These are phyloP conservation scores for Suillus subluteus DNA, from an alignment of 768 basidiomycete genomes.

Conservation along the genomic window DNA sequence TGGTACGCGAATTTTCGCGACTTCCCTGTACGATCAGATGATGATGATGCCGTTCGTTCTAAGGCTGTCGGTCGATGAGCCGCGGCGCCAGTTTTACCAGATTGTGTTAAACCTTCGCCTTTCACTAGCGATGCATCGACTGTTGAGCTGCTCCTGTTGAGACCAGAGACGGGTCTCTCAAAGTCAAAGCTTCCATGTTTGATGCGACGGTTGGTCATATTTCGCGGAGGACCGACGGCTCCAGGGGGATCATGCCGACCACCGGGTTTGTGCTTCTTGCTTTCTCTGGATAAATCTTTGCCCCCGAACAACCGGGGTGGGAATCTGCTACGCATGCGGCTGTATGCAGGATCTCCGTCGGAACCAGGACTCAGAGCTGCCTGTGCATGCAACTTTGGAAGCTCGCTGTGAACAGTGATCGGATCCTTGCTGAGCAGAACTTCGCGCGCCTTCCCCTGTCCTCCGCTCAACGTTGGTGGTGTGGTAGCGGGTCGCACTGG, in stretches of 20 bases:
- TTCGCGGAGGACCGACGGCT: constrained; percentile 22
- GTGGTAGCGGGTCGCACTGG: constrained; percentile 11
- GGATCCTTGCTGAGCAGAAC: constrained; percentile 27
- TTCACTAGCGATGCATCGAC: constrained; percentile 18
- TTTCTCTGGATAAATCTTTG: constrained; percentile 28
- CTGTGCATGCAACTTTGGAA: constrained; percentile 18
- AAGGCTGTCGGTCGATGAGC: constrained; percentile 21
- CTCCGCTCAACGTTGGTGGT: constrained; percentile 17
- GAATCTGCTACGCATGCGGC: constrained; percentile 28
- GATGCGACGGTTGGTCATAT: constrained; percentile 43
- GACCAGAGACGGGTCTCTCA: constrained; percentile 59
- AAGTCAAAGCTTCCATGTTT: constrained; percentile 81
- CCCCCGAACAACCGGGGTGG: constrained; percentile 33
- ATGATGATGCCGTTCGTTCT: constrained; percentile 31
- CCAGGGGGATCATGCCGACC: constrained; percentile 20
- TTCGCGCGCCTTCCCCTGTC: constrained; percentile 17
- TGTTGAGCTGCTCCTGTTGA: constrained; percentile 35
- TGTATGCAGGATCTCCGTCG: neutral
- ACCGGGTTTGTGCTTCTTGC: constrained; percentile 29
- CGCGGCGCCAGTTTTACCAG: constrained; percentile 9
- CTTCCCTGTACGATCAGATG: constrained; percentile 26
- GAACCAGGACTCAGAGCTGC: neutral
- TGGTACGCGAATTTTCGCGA: constrained; percentile 15
- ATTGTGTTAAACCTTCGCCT: constrained; percentile 13
- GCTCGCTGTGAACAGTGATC: constrained; percentile 25